Evolutionary conservation across 2,329 filamentous ascomycete species (phyloP).

Genomic region (Calonectria naviculata): DNA sequence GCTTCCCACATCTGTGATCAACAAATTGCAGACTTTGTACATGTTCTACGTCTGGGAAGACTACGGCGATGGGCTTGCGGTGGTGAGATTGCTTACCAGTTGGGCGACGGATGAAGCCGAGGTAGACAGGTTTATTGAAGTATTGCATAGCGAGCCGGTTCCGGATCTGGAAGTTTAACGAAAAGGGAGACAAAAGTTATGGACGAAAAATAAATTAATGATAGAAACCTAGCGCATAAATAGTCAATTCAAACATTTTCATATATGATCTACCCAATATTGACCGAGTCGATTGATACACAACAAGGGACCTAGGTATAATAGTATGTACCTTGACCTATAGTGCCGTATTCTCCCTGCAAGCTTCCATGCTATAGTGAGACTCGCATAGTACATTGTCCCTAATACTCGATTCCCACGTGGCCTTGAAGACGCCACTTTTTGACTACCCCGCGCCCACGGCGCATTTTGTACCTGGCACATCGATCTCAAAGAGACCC

Average conservation of each 20-base stretch:
- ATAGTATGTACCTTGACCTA: too few species aligned
- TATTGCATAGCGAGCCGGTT: slow-evolving; percentile 19
- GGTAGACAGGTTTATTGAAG: slow-evolving; percentile 50
- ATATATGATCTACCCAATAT: background rate
- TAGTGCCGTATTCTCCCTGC: too few species aligned
- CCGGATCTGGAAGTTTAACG: background rate
- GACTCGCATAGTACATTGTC: background rate
- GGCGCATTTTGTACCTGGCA: background rate
- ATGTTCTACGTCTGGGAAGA: slow-evolving; percentile 61
- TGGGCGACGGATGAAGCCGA: slow-evolving; percentile 59
- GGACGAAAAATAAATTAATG: background rate
- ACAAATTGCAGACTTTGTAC: slow-evolving; percentile 54
- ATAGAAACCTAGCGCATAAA: background rate
- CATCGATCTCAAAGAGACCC: too few species aligned
- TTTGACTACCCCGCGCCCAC: background rate
- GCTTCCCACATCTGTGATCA: slow-evolving; percentile 51
- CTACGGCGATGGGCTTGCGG: slow-evolving; percentile 48
- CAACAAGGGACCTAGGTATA: background rate
- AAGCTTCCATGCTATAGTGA: background rate
- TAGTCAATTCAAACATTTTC: background rate
- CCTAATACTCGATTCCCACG: background rate
- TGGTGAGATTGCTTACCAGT: slow-evolving; percentile 60
- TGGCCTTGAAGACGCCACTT: background rate
- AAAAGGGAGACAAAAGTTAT: background rate
- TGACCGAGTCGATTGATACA: background rate